These are phyloP conservation scores for Aspergillus transmontanensis DNA, from an alignment of 2,329 filamentous ascomycete genomes.

Conservation along the genomic window DNA sequence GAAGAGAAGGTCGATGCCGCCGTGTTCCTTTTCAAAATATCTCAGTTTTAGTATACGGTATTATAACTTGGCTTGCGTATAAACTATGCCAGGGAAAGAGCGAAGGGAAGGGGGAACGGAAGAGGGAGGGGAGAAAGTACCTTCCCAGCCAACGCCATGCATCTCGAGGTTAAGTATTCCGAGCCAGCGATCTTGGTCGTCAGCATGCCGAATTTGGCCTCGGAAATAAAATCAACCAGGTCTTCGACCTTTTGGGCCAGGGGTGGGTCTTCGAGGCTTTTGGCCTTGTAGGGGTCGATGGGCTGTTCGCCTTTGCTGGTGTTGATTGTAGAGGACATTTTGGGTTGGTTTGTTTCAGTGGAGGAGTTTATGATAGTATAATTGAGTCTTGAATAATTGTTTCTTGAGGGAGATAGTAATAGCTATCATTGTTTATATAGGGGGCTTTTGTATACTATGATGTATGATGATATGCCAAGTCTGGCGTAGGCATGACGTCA, in stretches of 20 bases:
- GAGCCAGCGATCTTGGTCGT: conserved; percentile 68
- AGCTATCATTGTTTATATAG: conserved; percentile 7
- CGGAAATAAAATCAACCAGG: conserved; percentile 69
- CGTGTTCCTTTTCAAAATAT: conserved; percentile 62
- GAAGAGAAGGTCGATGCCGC: conserved; percentile 81
- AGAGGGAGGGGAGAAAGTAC: conserved; percentile 46
- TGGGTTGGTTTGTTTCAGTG: conserved; percentile 13
- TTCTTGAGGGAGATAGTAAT: not conserved
- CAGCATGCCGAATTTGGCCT: conserved; percentile 85
- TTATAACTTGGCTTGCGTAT: not conserved
- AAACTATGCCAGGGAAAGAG: not conserved
- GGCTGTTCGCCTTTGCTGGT: conserved; percentile 63
- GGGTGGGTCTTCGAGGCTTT: conserved; percentile 71
- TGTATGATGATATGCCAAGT: conserved; percentile 6
- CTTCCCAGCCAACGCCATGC: conserved; percentile 81
- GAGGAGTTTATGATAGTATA: not conserved
- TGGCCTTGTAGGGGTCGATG: conserved; percentile 78
- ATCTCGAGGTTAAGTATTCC: conserved; percentile 73
- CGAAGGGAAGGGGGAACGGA: not conserved
- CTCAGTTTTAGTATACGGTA: not conserved
- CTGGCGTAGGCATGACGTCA: conserved; percentile 26
- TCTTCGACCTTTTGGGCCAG: conserved; percentile 77
- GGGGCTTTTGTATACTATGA: not conserved
- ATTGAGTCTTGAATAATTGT: not conserved
- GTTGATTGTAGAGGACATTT: conserved; percentile 51